These are phyloP conservation scores for Aristolochia contorta DNA, from an alignment of 164 flowering plant genomes.

Conservation along the genomic window DNA sequence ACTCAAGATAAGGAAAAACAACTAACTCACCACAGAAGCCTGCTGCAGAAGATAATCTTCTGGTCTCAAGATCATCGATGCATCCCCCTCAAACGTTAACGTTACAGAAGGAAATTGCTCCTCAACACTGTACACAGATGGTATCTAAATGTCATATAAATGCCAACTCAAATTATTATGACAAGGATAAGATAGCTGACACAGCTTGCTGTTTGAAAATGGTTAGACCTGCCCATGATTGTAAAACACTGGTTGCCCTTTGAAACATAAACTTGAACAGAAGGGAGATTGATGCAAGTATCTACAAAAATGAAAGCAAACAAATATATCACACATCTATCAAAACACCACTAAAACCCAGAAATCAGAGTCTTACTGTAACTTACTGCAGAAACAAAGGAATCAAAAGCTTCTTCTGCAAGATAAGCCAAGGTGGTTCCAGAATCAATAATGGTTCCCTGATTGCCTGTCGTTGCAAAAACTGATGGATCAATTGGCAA, in stretches of 20 bases:
- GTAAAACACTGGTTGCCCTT: slow-evolving; percentile 66
- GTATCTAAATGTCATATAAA: slow-evolving; percentile 1
- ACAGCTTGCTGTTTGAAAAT: background rate
- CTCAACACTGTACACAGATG: slow-evolving; percentile 32
- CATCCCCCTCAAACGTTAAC: slow-evolving; percentile 75
- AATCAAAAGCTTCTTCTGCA: slow-evolving; percentile 71
- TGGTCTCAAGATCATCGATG: slow-evolving; percentile 62
- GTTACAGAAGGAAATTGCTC: slow-evolving; percentile 65
- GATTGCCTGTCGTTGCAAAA: slow-evolving; percentile 56
- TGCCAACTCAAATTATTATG: background rate
- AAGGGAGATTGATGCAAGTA: slow-evolving; percentile 36
- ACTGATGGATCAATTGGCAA: slow-evolving; percentile 65
- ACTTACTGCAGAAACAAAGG: slow-evolving; percentile 40
- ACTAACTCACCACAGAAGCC: slow-evolving; percentile 49
- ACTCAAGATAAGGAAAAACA: background rate
- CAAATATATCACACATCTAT: no score
- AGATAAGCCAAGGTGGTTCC: slow-evolving; percentile 98
- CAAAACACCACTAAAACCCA: no score
- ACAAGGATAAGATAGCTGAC: background rate
- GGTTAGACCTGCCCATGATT: slow-evolving; percentile 42
- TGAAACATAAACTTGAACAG: slow-evolving; percentile 29
- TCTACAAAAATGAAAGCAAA: slow-evolving; percentile 28
- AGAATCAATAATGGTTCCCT: slow-evolving; percentile 89
- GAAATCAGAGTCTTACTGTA: no score
- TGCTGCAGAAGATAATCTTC: slow-evolving; percentile 58